Evolutionary conservation across 495 filamentous ascomycete genomes (phyloP).

Genomic region (Penicillium canariense): DNA sequence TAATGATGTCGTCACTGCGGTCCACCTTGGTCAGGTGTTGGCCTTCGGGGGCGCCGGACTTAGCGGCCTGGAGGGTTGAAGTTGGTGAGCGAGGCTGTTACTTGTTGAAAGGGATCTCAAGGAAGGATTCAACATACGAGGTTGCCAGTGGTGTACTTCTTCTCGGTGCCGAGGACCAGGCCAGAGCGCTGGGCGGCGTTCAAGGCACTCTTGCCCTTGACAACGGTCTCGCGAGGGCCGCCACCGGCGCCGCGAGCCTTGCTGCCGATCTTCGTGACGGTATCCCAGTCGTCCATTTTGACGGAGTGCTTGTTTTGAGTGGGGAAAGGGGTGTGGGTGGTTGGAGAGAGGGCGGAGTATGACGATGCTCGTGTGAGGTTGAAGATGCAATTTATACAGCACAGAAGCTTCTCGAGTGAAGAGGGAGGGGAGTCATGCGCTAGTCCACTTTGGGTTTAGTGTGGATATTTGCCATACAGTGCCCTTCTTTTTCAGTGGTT

Average conservation of each 20-base stretch:
- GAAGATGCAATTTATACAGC: conserved; percentile 43
- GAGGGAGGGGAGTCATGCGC: conserved; percentile 26
- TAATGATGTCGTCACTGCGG: conserved; percentile 95
- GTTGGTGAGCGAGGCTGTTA: conserved; percentile 3
- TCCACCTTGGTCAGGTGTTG: conserved; percentile 98
- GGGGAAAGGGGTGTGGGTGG: background rate
- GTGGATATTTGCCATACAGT: background rate
- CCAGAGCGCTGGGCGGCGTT: conserved; percentile 88
- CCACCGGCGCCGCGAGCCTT: conserved; percentile 60
- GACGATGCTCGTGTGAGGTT: conserved; percentile 32
- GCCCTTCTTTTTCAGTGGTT: background rate
- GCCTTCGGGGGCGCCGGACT: conserved; percentile 67
- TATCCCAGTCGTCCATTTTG: conserved; percentile 73
- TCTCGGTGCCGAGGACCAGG: conserved; percentile 78
- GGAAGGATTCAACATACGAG: conserved; percentile 55
- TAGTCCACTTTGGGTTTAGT: conserved; percentile 27
- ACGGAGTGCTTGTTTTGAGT: conserved; percentile 7
- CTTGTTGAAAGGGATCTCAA: background rate
- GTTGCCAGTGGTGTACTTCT: conserved; percentile 81
- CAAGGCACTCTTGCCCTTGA: conserved; percentile 79
- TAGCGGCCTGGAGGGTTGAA: conserved; percentile 45
- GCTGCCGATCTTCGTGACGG: conserved; percentile 89
- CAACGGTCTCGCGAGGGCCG: conserved; percentile 73
- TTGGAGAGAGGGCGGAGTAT: conserved; percentile 13
- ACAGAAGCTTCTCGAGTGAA: conserved; percentile 49